Evolutionary conservation across 225 moss, liverwort and hornwort species (phyloP).

Genomic region (Marchantia paleacea): DNA sequence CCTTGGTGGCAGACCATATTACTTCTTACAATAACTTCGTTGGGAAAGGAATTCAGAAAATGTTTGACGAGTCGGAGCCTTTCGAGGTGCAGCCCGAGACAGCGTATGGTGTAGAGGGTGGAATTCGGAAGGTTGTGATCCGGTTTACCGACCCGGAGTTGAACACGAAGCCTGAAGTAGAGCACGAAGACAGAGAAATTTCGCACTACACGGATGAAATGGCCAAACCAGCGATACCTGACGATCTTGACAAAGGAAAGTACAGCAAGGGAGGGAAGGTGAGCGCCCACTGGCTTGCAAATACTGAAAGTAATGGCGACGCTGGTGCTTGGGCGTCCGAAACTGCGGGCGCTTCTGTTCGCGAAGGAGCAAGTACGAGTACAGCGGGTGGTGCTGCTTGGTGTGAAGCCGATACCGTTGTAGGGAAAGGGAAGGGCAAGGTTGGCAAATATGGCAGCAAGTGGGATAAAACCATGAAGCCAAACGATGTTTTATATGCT

Average conservation of each 20-base stretch:
- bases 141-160: constrained; percentile 31
- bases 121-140: constrained; percentile 23
- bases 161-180: constrained; percentile 29
- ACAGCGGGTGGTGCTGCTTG: neutral
- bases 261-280: neutral
- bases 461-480: neutral
- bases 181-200: constrained; percentile 19
- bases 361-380: constrained; percentile 5
- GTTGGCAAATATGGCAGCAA: neutral
- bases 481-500: constrained; percentile 8
- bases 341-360: neutral
- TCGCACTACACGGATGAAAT: neutral
- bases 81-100: constrained; percentile 22
- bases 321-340: neutral
- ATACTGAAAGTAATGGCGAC: constrained; percentile 15
- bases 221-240: constrained; percentile 1
- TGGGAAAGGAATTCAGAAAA: constrained; percentile 31
- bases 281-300: constrained; percentile 17
- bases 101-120: neutral
- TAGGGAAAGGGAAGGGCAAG: constrained; percentile 21
- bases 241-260: constrained; percentile 11
- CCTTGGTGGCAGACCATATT: constrained; percentile 34
- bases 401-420: neutral
- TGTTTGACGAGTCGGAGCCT: constrained; percentile 34
- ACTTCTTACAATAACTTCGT: constrained; percentile 40